These are phyloP conservation scores for Cephalotrichum gorgonifer DNA, from an alignment of 2,329 filamentous ascomycete genomes.

Conservation along the genomic window DNA sequence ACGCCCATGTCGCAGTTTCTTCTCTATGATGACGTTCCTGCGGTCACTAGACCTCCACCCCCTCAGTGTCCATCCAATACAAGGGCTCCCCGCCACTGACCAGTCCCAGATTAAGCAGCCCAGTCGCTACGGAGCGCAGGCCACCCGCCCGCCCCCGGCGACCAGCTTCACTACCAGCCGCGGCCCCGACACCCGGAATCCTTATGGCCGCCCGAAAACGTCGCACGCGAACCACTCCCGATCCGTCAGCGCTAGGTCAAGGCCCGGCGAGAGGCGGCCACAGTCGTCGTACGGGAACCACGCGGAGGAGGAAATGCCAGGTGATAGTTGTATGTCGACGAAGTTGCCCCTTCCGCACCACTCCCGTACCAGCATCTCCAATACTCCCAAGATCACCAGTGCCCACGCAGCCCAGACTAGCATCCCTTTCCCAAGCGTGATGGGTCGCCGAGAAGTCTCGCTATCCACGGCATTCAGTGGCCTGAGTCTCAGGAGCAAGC, in stretches of 20 bases:
- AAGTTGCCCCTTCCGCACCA: neutral
- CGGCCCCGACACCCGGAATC: slow-evolving; percentile 39
- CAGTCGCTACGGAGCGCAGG: slow-evolving; percentile 5
- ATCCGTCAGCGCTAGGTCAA: slow-evolving; percentile 27
- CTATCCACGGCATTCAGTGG: slow-evolving; percentile 24
- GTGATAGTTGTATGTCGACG: slow-evolving; percentile 23
- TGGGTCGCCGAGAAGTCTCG: slow-evolving; percentile 32
- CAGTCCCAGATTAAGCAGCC: slow-evolving; percentile 4
- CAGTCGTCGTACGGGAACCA: slow-evolving; percentile 29
- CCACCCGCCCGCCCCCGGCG: slow-evolving; percentile 3
- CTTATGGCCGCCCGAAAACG: slow-evolving; percentile 38
- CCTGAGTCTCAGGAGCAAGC: slow-evolving; percentile 26
- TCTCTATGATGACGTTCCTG: too few relatives aligned
- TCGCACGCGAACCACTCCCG: slow-evolving; percentile 33
- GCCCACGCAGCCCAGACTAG: slow-evolving; percentile 15
- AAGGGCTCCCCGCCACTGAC: neutral
- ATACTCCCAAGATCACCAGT: slow-evolving; percentile 5
- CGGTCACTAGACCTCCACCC: too few relatives aligned
- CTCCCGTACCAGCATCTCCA: neutral
- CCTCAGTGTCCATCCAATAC: too few relatives aligned
- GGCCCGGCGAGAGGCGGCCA: slow-evolving; percentile 15
- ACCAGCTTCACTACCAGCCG: slow-evolving; percentile 47
- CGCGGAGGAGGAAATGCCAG: slow-evolving; percentile 23
- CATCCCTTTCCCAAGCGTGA: slow-evolving; percentile 16
- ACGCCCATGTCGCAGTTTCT: neutral